Evolutionary conservation across 2,329 filamentous ascomycete genomes (phyloP).

Genomic region (Triangularia verruculosa): DNA sequence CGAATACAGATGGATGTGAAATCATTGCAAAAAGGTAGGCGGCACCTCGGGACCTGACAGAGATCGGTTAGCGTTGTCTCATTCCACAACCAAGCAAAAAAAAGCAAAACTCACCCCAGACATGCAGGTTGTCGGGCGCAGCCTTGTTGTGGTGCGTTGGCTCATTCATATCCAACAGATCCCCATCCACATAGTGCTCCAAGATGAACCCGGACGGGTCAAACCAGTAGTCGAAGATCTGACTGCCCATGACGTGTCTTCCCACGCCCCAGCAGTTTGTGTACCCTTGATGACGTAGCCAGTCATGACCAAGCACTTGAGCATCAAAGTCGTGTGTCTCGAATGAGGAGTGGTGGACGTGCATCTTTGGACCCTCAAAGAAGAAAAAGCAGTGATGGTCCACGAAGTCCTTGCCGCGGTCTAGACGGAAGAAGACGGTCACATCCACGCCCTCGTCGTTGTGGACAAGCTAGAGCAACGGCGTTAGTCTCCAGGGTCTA

Average conservation of each 20-base stretch:
- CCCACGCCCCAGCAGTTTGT: slow-evolving; percentile 69
- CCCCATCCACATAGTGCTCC: slow-evolving; percentile 70
- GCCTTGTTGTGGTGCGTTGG: slow-evolving; percentile 42
- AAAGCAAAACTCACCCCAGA: slow-evolving; percentile 48
- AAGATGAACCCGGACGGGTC: slow-evolving; percentile 62
- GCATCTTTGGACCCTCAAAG: slow-evolving; percentile 44
- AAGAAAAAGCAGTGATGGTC: slow-evolving; percentile 54
- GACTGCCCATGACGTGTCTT: slow-evolving; percentile 65
- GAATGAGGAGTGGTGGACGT: slow-evolving; percentile 67
- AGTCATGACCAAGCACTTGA: slow-evolving; percentile 67
- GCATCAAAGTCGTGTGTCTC: slow-evolving; percentile 71
- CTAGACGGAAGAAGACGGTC: slow-evolving; percentile 45
- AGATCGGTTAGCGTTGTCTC: neutral
- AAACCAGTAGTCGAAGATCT: slow-evolving; percentile 73
- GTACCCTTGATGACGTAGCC: slow-evolving; percentile 61
- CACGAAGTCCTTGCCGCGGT: slow-evolving; percentile 43
- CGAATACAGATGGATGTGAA: neutral
- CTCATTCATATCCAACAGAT: slow-evolving; percentile 56
- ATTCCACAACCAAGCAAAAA: neutral
- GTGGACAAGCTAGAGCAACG: slow-evolving; percentile 35
- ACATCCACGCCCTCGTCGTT: slow-evolving; percentile 38
- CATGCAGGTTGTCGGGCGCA: slow-evolving; percentile 42
- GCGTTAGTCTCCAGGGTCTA: neutral
- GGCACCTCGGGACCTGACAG: slow-evolving; percentile 17
- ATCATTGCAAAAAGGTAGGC: slow-evolving; percentile 15